These are phyloP conservation scores for Haemoproteus tartakovskyi DNA, from an alignment of 169 alveolate genomes.

Conservation along the genomic window DNA sequence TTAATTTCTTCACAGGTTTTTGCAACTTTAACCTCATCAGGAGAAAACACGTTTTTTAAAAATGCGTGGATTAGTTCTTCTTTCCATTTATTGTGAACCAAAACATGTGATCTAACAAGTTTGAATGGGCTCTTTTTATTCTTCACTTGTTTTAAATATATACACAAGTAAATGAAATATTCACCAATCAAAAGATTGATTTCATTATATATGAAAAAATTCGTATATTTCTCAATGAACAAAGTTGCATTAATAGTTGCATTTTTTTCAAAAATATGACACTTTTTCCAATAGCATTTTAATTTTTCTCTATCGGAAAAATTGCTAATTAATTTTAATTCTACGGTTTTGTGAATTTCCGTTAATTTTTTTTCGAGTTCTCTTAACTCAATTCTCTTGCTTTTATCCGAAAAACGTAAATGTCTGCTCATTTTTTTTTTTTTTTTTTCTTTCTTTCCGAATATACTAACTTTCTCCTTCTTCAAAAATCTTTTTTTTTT, in stretches of 20 bases:
- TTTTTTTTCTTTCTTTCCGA: neutral
- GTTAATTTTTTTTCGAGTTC: conserved; percentile 32
- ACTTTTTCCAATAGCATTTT: conserved; percentile 42
- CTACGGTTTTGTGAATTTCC: conserved; percentile 46
- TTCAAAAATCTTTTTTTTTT: too few species aligned
- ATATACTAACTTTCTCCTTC: too few species aligned
- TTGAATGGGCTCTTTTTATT: conserved; percentile 26
- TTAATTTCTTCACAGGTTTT: too few species aligned
- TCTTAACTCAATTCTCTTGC: conserved; percentile 23
- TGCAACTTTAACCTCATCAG: too few species aligned
- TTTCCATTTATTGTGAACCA: conserved; percentile 50
- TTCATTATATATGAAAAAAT: conserved; percentile 45
- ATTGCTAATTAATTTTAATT: conserved; percentile 2
- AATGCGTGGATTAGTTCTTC: conserved; percentile 32
- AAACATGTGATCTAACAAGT: conserved; percentile 24
- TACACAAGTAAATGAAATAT: conserved; percentile 43
- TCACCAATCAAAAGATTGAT: conserved; percentile 55
- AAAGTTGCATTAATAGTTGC: conserved; percentile 15
- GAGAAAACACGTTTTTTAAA: conserved; percentile 42
- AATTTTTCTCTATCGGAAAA: conserved; percentile 23
- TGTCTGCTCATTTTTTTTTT: conserved; percentile 41
- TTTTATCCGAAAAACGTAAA: conserved; percentile 38
- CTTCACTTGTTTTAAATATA: conserved; percentile 36
- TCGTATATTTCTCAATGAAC: conserved; percentile 45
- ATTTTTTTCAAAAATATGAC: conserved; percentile 40